phyloP scores from a whole-genome alignment of 2,329 filamentous ascomycete species.

The Xylariaceae sp. region DNA sequence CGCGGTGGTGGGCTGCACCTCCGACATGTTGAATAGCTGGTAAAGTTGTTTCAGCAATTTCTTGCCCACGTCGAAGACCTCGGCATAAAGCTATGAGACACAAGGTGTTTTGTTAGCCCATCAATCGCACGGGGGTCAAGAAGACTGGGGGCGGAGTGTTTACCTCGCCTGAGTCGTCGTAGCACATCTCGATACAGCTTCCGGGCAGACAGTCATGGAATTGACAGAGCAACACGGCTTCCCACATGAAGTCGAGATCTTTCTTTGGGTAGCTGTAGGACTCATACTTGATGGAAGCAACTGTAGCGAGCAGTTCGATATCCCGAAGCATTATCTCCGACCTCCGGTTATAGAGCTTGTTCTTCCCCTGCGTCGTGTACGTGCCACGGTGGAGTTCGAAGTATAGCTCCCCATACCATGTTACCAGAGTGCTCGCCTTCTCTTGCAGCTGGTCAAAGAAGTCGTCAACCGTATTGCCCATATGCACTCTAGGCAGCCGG shows the following conservation, averaged over 20 bases:
- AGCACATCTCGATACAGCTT: constrained; percentile 95
- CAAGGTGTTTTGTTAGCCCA: constrained; percentile 31
- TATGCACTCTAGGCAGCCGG: constrained; percentile 76
- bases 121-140: constrained; percentile 9
- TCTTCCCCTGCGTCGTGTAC: constrained; percentile 96
- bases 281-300: constrained; percentile 68
- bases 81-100: constrained; percentile 78
- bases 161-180: constrained; percentile 85
- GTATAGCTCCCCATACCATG: constrained; percentile 97
- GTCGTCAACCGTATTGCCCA: constrained; percentile 86
- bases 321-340: constrained; percentile 81
- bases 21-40: constrained; percentile 57
- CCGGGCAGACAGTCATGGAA: constrained; percentile 97
- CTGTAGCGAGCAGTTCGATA: constrained; percentile 79
- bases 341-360: constrained; percentile 89
- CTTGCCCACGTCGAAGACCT: constrained; percentile 73
- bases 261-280: constrained; percentile 88
- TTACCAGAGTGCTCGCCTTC: constrained; percentile 74
- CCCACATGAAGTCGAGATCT: constrained; percentile 95
- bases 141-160: constrained; percentile 18
- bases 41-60: constrained; percentile 66
- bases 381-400: constrained; percentile 96
- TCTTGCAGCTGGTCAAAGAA: constrained; percentile 84
- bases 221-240: constrained; percentile 82
- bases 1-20: constrained; percentile 36